Evolutionary conservation across 2,329 filamentous ascomycete genomes (phyloP).

Genomic region (Neoarthrinium moseri): DNA sequence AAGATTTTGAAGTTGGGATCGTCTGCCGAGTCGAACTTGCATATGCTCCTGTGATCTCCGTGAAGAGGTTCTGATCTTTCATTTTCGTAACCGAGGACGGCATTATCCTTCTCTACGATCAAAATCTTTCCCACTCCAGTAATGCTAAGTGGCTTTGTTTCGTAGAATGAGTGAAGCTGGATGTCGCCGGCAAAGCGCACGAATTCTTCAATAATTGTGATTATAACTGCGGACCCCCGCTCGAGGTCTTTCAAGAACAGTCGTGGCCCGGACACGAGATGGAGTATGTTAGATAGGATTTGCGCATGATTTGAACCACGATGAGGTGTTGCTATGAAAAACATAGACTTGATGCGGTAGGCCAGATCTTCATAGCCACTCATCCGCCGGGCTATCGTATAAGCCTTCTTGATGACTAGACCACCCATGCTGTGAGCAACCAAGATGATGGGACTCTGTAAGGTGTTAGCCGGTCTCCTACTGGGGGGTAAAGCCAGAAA

Average conservation of each 20-base stretch:
- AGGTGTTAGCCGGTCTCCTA: slow-evolving; percentile 18
- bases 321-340: slow-evolving; percentile 32
- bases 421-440: slow-evolving; percentile 35
- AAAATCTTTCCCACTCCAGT: slow-evolving; percentile 3
- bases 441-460: slow-evolving; percentile 23
- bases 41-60: slow-evolving; percentile 28
- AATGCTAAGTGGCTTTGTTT: slow-evolving; percentile 18
- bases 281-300: slow-evolving; percentile 22
- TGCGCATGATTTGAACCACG: slow-evolving; percentile 26
- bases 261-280: slow-evolving; percentile 11
- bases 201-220: slow-evolving; percentile 26
- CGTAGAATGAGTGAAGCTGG: slow-evolving; percentile 26
- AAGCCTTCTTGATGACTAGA: slow-evolving; percentile 32
- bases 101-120: slow-evolving; percentile 23
- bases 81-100: slow-evolving; percentile 20
- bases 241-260: slow-evolving; percentile 22
- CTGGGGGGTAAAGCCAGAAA: slow-evolving; percentile 11
- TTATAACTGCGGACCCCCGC: slow-evolving; percentile 17
- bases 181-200: slow-evolving; percentile 15
- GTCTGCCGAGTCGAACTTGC: slow-evolving; percentile 23
- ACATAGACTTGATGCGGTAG: slow-evolving; percentile 20
- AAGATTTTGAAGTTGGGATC: slow-evolving; percentile 25
- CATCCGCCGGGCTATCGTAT: slow-evolving; percentile 22
- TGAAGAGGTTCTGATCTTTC: slow-evolving; percentile 22
- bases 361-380: slow-evolving; percentile 13